Conservation (phyloP, 352 stramenopile genomes). For the Pythium pyrilobum region DNA sequence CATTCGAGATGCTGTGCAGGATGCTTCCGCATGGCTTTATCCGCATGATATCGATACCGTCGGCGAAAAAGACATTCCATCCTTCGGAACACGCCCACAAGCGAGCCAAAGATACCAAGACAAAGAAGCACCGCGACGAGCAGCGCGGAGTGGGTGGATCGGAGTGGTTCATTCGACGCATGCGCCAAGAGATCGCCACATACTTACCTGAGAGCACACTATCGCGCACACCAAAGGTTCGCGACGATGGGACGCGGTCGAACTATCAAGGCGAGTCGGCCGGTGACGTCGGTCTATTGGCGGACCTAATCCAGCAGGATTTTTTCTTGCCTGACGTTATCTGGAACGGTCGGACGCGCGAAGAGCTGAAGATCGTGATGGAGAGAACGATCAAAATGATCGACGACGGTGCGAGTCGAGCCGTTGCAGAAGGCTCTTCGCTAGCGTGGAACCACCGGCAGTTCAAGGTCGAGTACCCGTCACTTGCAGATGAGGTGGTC, state of each 20-base stretch:
- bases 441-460: slow-evolving; percentile 65
- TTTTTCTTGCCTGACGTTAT: slow-evolving; percentile 78
- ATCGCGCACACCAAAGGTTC: slow-evolving; percentile 8
- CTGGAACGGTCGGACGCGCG: slow-evolving; percentile 57
- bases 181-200: slow-evolving; percentile 54
- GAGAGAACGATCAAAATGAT: slow-evolving; percentile 7
- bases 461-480: slow-evolving; percentile 61
- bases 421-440: neutral
- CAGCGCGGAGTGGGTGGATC: slow-evolving; percentile 11
- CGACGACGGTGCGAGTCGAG: neutral
- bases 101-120: slow-evolving; percentile 3
- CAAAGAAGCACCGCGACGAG: slow-evolving; percentile 10
- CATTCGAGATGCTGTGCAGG: slow-evolving; percentile 58
- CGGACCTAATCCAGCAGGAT: slow-evolving; percentile 58
- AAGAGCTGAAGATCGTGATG: slow-evolving; percentile 41
- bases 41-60: slow-evolving; percentile 60
- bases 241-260: slow-evolving; percentile 39
- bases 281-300: slow-evolving; percentile 60
- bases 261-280: slow-evolving; percentile 77
- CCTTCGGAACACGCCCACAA: neutral
- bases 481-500: slow-evolving; percentile 53
- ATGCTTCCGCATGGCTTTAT: slow-evolving; percentile 72
- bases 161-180: slow-evolving; percentile 64
- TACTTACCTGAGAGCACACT: slow-evolving; percentile 24
- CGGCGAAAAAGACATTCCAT: slow-evolving; percentile 53